Conservation (phyloP, 2,329 filamentous ascomycete genomes). For the Neobulgaria alba region DNA sequence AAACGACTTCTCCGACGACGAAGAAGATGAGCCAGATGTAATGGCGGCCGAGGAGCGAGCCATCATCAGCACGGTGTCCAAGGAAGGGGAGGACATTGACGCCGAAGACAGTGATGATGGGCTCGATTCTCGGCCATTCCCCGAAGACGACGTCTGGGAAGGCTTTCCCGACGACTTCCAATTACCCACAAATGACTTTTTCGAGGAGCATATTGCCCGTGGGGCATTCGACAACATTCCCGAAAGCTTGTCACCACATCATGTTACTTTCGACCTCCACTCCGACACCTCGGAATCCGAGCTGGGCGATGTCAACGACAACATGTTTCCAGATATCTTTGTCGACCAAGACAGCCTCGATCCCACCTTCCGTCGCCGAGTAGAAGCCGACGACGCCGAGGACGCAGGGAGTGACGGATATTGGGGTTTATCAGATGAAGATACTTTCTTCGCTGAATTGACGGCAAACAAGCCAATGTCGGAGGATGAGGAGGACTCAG, state of each 20-base stretch:
- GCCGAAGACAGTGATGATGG: conserved; percentile 28
- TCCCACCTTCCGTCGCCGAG: conserved; percentile 62
- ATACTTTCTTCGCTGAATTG: conserved; percentile 20
- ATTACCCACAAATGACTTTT: neutral
- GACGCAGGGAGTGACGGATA: conserved; percentile 25
- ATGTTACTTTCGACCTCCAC: conserved; percentile 45
- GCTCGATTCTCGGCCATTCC: conserved; percentile 23
- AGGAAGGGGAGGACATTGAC: conserved; percentile 37
- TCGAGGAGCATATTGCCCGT: neutral
- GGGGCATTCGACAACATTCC: neutral
- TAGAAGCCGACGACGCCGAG: conserved; percentile 66
- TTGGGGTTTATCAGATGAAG: conserved; percentile 13
- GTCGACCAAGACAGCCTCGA: conserved; percentile 66
- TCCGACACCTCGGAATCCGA: conserved; percentile 65
- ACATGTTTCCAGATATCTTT: conserved; percentile 71
- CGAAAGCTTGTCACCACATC: conserved; percentile 24
- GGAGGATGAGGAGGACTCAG: conserved; percentile 9
- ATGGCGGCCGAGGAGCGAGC: conserved; percentile 70
- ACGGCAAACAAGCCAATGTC: too few relatives aligned
- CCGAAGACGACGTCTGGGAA: conserved; percentile 42
- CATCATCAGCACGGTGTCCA: conserved; percentile 42
- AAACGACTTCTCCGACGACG: conserved; percentile 70
- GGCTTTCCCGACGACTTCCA: conserved; percentile 36
- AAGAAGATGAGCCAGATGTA: conserved; percentile 73
- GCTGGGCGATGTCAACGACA: conserved; percentile 50